These are phyloP conservation scores for Dendrocalamus sinicus DNA, from an alignment of 176 grass and related monocot genomes.

Conservation along the genomic window DNA sequence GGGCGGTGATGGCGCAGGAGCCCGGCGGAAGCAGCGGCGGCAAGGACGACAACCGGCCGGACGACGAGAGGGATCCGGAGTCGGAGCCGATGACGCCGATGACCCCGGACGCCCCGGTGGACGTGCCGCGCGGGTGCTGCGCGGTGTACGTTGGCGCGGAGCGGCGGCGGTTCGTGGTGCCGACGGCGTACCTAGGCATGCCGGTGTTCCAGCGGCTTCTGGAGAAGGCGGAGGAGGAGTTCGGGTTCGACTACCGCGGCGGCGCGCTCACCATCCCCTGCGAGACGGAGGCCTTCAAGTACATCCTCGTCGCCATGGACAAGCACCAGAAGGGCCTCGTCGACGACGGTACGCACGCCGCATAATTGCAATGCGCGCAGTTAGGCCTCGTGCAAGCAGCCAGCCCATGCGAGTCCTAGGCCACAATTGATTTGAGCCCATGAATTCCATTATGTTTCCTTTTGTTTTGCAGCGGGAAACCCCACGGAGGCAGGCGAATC, in stretches of 20 bases:
- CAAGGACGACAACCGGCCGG: neutral
- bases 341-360: constrained; percentile 46
- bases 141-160: constrained; percentile 52
- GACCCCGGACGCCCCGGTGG: constrained; percentile 23
- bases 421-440: neutral
- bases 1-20: neutral
- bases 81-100: neutral
- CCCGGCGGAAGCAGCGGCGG: neutral
- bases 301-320: constrained; percentile 69
- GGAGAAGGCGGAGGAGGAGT: constrained; percentile 67
- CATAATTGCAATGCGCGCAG: neutral
- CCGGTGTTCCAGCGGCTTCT: constrained; percentile 69
- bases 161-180: constrained; percentile 73
- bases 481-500: neutral
- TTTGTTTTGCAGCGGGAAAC: constrained; percentile 24
- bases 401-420: neutral
- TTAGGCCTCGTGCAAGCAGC: neutral
- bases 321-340: constrained; percentile 38
- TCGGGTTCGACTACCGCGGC: constrained; percentile 53
- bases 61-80: neutral
- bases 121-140: constrained; percentile 58
- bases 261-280: constrained; percentile 67
- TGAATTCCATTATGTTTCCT: neutral
- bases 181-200: constrained; percentile 55
- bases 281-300: constrained; percentile 72